Percentiles rank a stretch among this genome's conserved stretches.
These are phyloP conservation scores for Ceratocystis papillata DNA, from an alignment of 2,329 filamentous ascomycete species.

Conservation along the genomic window DNA sequence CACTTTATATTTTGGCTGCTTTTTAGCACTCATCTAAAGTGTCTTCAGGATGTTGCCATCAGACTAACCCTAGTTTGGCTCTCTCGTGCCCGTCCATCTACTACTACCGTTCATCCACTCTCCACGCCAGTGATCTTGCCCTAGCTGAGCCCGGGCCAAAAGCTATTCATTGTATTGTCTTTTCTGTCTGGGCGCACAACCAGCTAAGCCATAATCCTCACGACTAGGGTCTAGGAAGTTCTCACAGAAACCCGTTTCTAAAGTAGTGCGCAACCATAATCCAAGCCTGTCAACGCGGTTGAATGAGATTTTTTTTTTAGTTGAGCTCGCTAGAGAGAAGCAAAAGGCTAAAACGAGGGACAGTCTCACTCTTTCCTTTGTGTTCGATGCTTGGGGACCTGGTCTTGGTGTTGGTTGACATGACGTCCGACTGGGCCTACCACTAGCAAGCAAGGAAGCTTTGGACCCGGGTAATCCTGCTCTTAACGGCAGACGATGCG, in stretches of 20 bases:
- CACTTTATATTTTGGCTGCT: not conserved
- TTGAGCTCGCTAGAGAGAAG: slow-evolving; percentile 1
- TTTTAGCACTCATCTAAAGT: not conserved
- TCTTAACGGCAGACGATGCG: not conserved
- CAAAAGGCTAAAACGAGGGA: not conserved
- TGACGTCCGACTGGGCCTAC: not conserved
- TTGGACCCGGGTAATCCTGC: not conserved
- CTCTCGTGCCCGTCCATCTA: not conserved
- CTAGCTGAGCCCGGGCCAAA: not conserved
- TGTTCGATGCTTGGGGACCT: not conserved
- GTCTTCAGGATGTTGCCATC: not conserved
- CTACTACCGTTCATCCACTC: not conserved
- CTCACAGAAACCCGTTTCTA: not conserved
- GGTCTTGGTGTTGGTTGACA: slow-evolving; percentile 2
- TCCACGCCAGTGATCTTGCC: not conserved
- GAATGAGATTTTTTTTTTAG: not conserved
- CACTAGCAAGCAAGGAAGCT: not conserved
- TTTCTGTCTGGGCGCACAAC: not conserved
- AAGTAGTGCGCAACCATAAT: slow-evolving; percentile 4
- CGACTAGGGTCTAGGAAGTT: slow-evolving; percentile 1
- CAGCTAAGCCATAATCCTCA: not conserved
- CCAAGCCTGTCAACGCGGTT: not conserved
- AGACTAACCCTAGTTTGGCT: slow-evolving; percentile 5
- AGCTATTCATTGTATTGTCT: not conserved
- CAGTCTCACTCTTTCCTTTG: slow-evolving; percentile 1